These are phyloP conservation scores for Candida vartiovaarae DNA, from an alignment of 805 yeast species.

Conservation along the genomic window DNA sequence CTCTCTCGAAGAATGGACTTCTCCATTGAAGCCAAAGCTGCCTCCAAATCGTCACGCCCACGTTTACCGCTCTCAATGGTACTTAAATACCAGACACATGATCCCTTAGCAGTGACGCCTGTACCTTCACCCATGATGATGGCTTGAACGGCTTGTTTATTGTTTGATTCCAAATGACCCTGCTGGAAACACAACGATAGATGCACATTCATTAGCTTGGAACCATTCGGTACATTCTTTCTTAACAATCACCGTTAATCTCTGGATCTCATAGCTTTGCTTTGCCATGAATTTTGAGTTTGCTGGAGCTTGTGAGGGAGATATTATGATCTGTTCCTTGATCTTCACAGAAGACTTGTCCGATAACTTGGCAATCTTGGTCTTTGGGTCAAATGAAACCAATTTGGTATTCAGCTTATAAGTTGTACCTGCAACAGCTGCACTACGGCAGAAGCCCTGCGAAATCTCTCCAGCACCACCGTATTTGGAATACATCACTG, in stretches of 20 bases:
- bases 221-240: slow-evolving; percentile 92
- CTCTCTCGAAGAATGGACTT: slow-evolving; percentile 75
- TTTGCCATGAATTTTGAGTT: slow-evolving; percentile 35
- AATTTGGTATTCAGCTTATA: slow-evolving; percentile 74
- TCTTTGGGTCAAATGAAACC: slow-evolving; percentile 53
- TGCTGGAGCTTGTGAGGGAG: slow-evolving; percentile 60
- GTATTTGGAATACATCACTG: slow-evolving; percentile 83
- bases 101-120: slow-evolving; percentile 82
- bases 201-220: slow-evolving; percentile 72
- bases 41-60: slow-evolving; percentile 72
- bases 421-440: slow-evolving; percentile 96
- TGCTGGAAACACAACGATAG: slow-evolving; percentile 91
- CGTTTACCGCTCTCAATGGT: slow-evolving; percentile 63
- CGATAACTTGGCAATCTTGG: slow-evolving; percentile 60
- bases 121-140: slow-evolving; percentile 82
- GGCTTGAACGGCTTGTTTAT: slow-evolving; percentile 74
- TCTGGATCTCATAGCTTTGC: slow-evolving; percentile 52
- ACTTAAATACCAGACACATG: slow-evolving; percentile 85
- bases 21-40: slow-evolving; percentile 77
- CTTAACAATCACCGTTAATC: slow-evolving; percentile 76
- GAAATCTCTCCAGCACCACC: slow-evolving; percentile 96
- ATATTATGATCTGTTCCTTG: slow-evolving; percentile 69
- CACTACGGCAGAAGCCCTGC: slow-evolving; percentile 95
- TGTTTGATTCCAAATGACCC: slow-evolving; percentile 57
- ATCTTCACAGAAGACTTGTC: slow-evolving; percentile 75